Evolutionary conservation across 306 rosid genomes (phyloP).

Genomic region (Medicago ruthenica): DNA sequence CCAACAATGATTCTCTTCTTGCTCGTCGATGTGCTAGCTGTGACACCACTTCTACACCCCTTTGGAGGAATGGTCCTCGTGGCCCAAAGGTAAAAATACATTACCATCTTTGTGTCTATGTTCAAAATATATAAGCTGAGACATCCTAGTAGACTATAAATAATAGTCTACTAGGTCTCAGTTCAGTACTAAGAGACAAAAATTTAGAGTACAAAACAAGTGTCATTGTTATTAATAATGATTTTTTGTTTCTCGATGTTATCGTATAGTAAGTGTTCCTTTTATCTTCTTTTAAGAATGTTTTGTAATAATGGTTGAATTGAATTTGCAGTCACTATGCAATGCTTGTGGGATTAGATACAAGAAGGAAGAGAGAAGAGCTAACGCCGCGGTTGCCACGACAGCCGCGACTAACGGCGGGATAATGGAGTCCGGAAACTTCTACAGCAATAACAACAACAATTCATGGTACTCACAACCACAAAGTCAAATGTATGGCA

Average conservation of each 20-base stretch:
- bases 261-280: no score
- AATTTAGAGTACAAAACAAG: no score
- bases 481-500: slow-evolving; percentile 60
- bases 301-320: neutral
- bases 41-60: slow-evolving; percentile 97
- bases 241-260: no score
- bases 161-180: no score
- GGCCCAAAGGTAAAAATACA: slow-evolving; percentile 82
- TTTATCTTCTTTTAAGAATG: neutral
- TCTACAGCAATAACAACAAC: slow-evolving; percentile 43
- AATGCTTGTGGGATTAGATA: slow-evolving; percentile 98
- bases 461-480: slow-evolving; percentile 52
- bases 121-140: no score
- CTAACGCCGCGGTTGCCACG: slow-evolving; percentile 61
- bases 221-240: no score
- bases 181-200: no score
- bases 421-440: slow-evolving; percentile 43
- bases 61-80: slow-evolving; percentile 96
- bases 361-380: slow-evolving; percentile 93
- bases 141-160: no score
- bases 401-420: slow-evolving; percentile 37
- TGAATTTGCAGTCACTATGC: slow-evolving; percentile 77
- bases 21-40: slow-evolving; percentile 99
- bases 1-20: slow-evolving; percentile 64
- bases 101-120: neutral